A percentile compares a stretch with the other conserved stretches of the same genome.
phyloP scores from a whole-genome alignment of 2,329 filamentous ascomycete genomes.

The Pseudogymnoascus sp. region DNA sequence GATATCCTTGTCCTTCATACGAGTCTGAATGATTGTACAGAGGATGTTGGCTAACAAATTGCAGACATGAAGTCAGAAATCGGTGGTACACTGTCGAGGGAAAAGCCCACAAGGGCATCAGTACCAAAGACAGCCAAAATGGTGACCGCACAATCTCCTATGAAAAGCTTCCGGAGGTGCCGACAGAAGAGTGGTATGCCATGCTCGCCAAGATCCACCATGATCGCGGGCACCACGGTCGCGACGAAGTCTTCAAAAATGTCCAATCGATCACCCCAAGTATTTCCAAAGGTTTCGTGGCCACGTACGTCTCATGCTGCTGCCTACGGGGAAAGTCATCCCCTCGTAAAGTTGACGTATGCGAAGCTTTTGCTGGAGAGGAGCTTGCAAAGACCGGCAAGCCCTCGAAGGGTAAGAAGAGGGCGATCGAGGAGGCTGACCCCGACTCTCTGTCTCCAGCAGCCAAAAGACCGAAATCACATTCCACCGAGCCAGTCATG shows the following conservation, averaged over 20 bases:
- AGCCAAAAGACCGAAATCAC: not conserved
- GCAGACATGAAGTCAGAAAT: not conserved
- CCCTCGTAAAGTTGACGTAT: not conserved
- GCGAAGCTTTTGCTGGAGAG: not conserved
- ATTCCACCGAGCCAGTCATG: not conserved
- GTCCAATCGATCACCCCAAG: not conserved
- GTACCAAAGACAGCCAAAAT: not conserved
- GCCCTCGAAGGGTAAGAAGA: not conserved
- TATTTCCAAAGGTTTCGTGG: not conserved
- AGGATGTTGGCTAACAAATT: not conserved
- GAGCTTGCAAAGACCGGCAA: not conserved
- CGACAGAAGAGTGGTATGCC: not conserved
- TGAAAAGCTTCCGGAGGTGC: not conserved
- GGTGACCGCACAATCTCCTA: no score
- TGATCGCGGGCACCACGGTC: not conserved
- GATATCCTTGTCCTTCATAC: not conserved
- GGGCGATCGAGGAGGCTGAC: not conserved
- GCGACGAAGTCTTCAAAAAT: not conserved
- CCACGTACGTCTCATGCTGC: not conserved
- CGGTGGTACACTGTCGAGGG: not conserved
- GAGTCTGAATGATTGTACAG: not conserved
- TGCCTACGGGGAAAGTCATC: not conserved
- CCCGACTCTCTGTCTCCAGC: not conserved
- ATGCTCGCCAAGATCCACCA: not conserved
- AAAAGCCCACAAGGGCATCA: not conserved